Evolutionary conservation across 2,329 filamentous ascomycete species (phyloP).

Genomic region (Botryotinia narcissicola): DNA sequence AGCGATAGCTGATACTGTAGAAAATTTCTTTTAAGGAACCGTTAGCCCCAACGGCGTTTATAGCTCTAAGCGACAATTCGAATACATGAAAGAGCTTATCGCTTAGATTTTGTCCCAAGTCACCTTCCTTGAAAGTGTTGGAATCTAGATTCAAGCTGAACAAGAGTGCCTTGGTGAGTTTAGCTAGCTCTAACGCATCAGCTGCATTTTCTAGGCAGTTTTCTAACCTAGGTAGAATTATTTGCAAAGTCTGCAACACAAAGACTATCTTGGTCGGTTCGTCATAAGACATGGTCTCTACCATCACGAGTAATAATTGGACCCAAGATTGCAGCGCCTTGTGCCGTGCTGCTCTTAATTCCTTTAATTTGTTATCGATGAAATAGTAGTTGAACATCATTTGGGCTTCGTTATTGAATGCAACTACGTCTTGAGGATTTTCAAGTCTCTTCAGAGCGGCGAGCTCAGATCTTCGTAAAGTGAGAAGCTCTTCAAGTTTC

Average conservation of each 20-base stretch:
- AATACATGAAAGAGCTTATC: conserved; percentile 92
- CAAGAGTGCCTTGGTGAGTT: conserved; percentile 69
- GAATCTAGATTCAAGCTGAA: conserved; percentile 64
- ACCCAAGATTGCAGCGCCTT: conserved; percentile 79
- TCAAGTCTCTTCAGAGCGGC: conserved; percentile 49
- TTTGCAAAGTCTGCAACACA: conserved; percentile 80
- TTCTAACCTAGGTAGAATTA: conserved; percentile 85
- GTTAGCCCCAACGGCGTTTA: conserved; percentile 69
- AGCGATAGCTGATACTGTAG: conserved; percentile 88
- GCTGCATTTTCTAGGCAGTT: conserved; percentile 64
- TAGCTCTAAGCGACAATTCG: conserved; percentile 77
- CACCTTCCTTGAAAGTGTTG: conserved; percentile 42
- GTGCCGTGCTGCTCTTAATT: conserved; percentile 53
- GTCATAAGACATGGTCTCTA: conserved; percentile 79
- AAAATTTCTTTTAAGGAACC: conserved; percentile 76
- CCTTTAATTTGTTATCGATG: conserved; percentile 61
- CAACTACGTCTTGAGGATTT: conserved; percentile 48
- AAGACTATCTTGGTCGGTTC: conserved; percentile 70
- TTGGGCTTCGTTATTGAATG: conserved; percentile 57
- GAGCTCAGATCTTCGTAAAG: conserved; percentile 64
- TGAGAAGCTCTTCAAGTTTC: conserved; percentile 70
- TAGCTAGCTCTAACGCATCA: conserved; percentile 73
- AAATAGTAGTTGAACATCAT: conserved; percentile 59
- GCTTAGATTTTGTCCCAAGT: conserved; percentile 70
- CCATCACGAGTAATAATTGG: conserved; percentile 77